Base-by-base conservation (phyloP, 108 stramenopile genomes). In the Pseudonitzschia delicatissima region DNA sequence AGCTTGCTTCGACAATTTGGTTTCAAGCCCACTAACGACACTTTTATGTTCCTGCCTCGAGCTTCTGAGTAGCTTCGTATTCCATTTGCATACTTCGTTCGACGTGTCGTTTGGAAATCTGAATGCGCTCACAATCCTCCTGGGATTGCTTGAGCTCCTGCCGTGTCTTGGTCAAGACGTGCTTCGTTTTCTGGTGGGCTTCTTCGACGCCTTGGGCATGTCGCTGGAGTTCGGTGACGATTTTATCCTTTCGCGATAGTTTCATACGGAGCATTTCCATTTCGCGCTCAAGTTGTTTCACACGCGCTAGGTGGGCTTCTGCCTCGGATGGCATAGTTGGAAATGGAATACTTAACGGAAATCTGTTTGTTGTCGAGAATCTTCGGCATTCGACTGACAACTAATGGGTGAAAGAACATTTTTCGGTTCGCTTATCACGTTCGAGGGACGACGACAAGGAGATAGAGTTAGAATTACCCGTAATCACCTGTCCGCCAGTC, bases 141-240 rank as follows among this genome's bases (percentile, higher is more conserved):
- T 64, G 33, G 23, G 62, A 44, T 42, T 74, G 68, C 32, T 74
- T 61, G 25, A 81, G 27, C 13, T 81, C 80, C 18, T 72, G 64
- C 23, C 55, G 29, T 31, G 76, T 62, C 11, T 32, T 45, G 34
- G 48, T 15, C 36, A 82, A 52, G 13, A 63, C 76, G 40, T 69
- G 49, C 58, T 77, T 79, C 0, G 72, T 57, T 45, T 77, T 66
- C 39, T 67, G 62, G 44, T 69, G 61, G n/a, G 66, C 63, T 34
- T 52, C 44, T 47, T 82, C 67, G 26, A 80, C 82, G 17, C 61
- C 29, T 23, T 65, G 29, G 23, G 86, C 29, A 45, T 76, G 74
- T 48, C 72, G 64, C 32, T 83, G 70, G 37, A 84, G 58, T 23
- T 89, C 83, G 9, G 71, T 36, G 11, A 77, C 49, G 5, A 63